A percentile compares a stretch with the other conserved stretches of the same genome.
Evolutionary conservation across 2,329 filamentous ascomycete species (phyloP).

Genomic region (Aaosphaeria pasadenensis): DNA sequence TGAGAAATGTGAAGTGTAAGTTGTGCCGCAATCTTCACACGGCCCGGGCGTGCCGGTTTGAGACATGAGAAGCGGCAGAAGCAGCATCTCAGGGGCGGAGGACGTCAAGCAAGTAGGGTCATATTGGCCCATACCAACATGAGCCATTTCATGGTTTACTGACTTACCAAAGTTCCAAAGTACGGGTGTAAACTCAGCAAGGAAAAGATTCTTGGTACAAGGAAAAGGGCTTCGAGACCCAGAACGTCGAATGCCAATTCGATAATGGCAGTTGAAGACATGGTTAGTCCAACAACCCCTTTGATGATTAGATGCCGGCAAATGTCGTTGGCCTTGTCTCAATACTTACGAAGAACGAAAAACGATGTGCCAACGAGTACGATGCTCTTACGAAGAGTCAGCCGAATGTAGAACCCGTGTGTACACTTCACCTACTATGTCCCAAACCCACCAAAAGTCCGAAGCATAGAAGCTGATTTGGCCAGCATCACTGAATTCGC

Average conservation of each 20-base stretch:
- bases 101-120: no score
- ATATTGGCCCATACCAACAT: background rate
- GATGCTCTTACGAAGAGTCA: slow-evolving; percentile 47
- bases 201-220: slow-evolving; percentile 84
- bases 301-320: background rate
- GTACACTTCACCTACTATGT: slow-evolving; percentile 9
- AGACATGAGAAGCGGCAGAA: no score
- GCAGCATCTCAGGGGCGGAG: no score
- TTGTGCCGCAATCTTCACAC: slow-evolving; percentile 5
- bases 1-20: background rate
- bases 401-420: background rate
- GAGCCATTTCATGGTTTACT: background rate
- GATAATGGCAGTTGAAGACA: slow-evolving; percentile 60
- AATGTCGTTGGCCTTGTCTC: background rate
- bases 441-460: slow-evolving; percentile 51
- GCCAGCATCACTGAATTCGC: slow-evolving; percentile 76
- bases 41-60: slow-evolving; percentile 2
- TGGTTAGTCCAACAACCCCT: slow-evolving; percentile 67
- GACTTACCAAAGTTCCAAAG: slow-evolving; percentile 69
- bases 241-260: slow-evolving; percentile 86
- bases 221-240: slow-evolving; percentile 81
- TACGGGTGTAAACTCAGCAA: slow-evolving; percentile 84
- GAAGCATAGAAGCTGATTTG: slow-evolving; percentile 61
- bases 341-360: slow-evolving; percentile 63
- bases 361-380: slow-evolving; percentile 71